These are phyloP conservation scores for Naganishia sp. DNA, from an alignment of 1,284 basidiomycete species.

Conservation along the genomic window DNA sequence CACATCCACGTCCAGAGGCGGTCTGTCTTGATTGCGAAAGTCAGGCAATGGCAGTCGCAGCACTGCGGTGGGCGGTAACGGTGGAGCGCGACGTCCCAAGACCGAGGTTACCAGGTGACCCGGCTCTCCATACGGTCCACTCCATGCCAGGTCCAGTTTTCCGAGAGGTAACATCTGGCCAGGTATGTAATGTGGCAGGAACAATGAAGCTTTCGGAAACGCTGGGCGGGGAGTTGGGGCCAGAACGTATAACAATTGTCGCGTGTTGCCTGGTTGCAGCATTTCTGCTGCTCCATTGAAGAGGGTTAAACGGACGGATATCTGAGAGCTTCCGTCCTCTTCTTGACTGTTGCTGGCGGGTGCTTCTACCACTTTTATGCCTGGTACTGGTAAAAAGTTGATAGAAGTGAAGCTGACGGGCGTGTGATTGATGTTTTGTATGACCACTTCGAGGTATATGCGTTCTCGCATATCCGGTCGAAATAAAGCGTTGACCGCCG, in stretches of 20 bases:
- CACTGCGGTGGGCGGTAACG: neutral
- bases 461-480: constrained; percentile 67
- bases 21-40: neutral
- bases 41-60: constrained; percentile 8
- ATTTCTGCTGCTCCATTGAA: constrained; percentile 55
- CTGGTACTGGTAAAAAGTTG: constrained; percentile 69
- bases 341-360: constrained; percentile 3
- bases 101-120: constrained; percentile 75
- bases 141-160: constrained; percentile 76
- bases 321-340: constrained; percentile 37
- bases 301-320: neutral
- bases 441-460: constrained; percentile 81
- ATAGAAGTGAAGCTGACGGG: constrained; percentile 75
- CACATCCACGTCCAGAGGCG: constrained; percentile 10
- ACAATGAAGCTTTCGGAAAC: constrained; percentile 49
- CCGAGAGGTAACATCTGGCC: constrained; percentile 75
- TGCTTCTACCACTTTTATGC: constrained; percentile 57
- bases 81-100: constrained; percentile 46
- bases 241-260: constrained; percentile 81
- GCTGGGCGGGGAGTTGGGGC: constrained; percentile 56
- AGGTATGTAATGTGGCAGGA: constrained; percentile 61
- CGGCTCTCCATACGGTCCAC: constrained; percentile 63
- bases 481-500: constrained; percentile 68
- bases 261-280: constrained; percentile 75
- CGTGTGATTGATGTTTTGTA: constrained; percentile 77